A percentile compares a stretch with the other conserved stretches of the same genome.
Evolutionary conservation across 1,284 basidiomycete species (phyloP).

Genomic region (Lentinula novae-zelandiae): DNA sequence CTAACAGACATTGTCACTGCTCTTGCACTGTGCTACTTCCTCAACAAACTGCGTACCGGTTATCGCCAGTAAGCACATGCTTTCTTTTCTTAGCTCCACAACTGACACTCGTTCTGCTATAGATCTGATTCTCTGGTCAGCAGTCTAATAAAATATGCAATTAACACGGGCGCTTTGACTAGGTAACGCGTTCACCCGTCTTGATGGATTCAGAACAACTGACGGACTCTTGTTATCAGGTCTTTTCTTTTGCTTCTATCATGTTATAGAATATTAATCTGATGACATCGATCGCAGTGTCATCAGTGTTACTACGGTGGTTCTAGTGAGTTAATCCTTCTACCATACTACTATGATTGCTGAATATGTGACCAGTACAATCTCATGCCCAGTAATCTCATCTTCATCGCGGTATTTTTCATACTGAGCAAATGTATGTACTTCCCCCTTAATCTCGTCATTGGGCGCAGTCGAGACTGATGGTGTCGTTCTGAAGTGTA

Average conservation of each 20-base stretch:
- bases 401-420: conserved; percentile 59
- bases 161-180: conserved; percentile 61
- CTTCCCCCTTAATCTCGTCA: not conserved
- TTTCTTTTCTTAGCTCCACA: not conserved
- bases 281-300: conserved; percentile 33
- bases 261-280: not conserved
- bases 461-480: not conserved
- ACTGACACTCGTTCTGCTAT: conserved; percentile 2
- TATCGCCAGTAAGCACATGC: conserved; percentile 32
- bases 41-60: conserved; percentile 47
- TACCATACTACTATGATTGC: conserved; percentile 3
- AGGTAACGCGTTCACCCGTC: conserved; percentile 32
- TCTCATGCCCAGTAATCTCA: conserved; percentile 48
- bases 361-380: conserved; percentile 45
- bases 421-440: conserved; percentile 59
- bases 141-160: conserved; percentile 39
- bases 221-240: not conserved
- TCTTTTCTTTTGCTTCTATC: not conserved
- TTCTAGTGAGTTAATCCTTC: conserved; percentile 40
- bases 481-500: conserved; percentile 43
- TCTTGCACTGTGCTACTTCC: conserved; percentile 45
- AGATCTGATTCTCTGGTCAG: conserved; percentile 63
- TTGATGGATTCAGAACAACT: conserved; percentile 7
- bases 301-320: conserved; percentile 52
- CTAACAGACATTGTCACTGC: conserved; percentile 47